These are phyloP conservation scores for Auriscalpium vulgare DNA, from an alignment of 768 basidiomycete genomes.

Conservation along the genomic window DNA sequence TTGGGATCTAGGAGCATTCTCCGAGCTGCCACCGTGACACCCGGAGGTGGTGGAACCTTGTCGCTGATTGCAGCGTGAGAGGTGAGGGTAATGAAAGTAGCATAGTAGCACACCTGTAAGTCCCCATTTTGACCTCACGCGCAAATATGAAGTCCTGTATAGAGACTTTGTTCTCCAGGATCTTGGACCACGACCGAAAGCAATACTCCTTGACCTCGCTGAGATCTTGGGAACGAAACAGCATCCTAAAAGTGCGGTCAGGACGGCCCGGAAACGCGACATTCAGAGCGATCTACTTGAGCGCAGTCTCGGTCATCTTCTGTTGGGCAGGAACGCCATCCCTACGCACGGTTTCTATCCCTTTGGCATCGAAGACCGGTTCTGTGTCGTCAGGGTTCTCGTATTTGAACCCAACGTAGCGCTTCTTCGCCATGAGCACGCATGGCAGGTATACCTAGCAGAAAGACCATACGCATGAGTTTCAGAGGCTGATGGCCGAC, in stretches of 20 bases:
- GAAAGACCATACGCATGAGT: not conserved
- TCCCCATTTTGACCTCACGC: constrained; percentile 89
- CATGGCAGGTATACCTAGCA: constrained; percentile 87
- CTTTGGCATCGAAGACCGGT: constrained; percentile 90
- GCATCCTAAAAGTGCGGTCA: constrained; percentile 44
- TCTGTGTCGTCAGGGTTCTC: constrained; percentile 73
- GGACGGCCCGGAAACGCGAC: not conserved
- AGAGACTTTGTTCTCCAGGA: constrained; percentile 72
- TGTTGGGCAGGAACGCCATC: constrained; percentile 87
- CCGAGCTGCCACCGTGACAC: constrained; percentile 77
- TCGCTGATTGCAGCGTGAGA: constrained; percentile 42
- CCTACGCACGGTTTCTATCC: constrained; percentile 92
- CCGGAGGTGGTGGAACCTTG: constrained; percentile 82
- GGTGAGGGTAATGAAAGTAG: not conserved
- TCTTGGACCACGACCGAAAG: constrained; percentile 72
- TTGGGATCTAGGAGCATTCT: constrained; percentile 67
- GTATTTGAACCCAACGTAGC: constrained; percentile 96
- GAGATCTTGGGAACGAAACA: constrained; percentile 87
- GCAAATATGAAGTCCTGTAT: constrained; percentile 94
- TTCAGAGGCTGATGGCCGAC: not conserved
- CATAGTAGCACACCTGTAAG: constrained; percentile 61
- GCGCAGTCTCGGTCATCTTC: constrained; percentile 85
- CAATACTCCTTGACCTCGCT: constrained; percentile 88
- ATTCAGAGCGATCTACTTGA: constrained; percentile 50
- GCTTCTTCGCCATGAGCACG: constrained; percentile 95